Percentiles rank a stretch among this genome's conserved stretches.
These are phyloP conservation scores for Biscogniauxia mediterranea DNA, from an alignment of 2,329 filamentous ascomycete genomes.

Conservation along the genomic window DNA sequence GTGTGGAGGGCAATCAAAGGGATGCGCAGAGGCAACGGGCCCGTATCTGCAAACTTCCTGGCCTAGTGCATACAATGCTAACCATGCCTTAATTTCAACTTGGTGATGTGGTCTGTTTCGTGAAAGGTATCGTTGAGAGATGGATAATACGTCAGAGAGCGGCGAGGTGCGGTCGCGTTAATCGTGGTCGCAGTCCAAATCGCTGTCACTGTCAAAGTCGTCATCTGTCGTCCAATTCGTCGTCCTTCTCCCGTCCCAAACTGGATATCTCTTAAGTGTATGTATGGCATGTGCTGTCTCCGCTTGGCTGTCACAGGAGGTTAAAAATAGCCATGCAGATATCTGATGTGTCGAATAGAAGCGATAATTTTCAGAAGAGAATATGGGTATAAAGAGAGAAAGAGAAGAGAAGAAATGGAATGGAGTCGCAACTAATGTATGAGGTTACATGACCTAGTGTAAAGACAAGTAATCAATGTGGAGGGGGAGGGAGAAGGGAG, in stretches of 20 bases:
- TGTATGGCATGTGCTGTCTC: not conserved
- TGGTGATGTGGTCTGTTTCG: not conserved
- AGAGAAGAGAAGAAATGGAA: not conserved
- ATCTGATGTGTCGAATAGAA: not conserved
- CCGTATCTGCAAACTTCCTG: not conserved
- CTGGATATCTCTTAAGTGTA: not conserved
- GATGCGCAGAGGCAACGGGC: not conserved
- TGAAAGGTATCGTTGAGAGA: not conserved
- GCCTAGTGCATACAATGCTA: not conserved
- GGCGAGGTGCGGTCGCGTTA: too few species aligned
- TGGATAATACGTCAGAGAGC: not conserved
- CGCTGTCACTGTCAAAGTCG: not conserved
- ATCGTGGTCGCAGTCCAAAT: not conserved
- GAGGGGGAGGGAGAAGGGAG: too few species aligned
- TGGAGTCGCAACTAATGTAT: not conserved
- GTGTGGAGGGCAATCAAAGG: not conserved
- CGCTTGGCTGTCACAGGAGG: not conserved
- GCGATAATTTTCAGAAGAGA: not conserved
- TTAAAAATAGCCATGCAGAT: not conserved
- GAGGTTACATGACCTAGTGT: not conserved
- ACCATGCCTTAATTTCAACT: not conserved
- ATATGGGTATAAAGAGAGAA: not conserved
- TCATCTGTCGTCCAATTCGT: not conserved
- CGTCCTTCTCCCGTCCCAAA: not conserved
- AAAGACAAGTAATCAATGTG: too few species aligned